Percentiles rank a stretch among this genome's conserved stretches.
Evolutionary conservation across 352 stramenopile species (phyloP).

Genomic region (Globisporangium mamillatum): DNA sequence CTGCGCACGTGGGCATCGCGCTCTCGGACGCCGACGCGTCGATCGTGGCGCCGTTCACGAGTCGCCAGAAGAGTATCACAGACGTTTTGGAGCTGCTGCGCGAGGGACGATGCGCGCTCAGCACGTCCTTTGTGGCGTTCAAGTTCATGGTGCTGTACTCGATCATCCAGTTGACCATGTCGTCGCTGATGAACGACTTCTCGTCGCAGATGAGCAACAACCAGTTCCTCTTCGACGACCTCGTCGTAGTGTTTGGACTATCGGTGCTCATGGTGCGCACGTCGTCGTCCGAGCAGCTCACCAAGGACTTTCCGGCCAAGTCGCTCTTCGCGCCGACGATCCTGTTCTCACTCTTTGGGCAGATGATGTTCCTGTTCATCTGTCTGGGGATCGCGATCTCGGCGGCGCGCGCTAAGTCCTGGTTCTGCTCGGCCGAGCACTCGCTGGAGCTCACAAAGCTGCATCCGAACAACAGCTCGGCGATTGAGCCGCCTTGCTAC

Average conservation of each 20-base stretch:
- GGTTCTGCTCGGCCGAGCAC: conserved; percentile 60
- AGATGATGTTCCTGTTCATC: conserved; percentile 51
- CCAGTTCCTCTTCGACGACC: conserved; percentile 79
- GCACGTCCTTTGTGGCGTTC: conserved; percentile 86
- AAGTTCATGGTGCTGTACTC: conserved; percentile 93
- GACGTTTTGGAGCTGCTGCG: conserved; percentile 83
- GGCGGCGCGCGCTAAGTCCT: conserved; percentile 42
- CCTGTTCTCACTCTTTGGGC: conserved; percentile 51
- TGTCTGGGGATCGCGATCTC: conserved; percentile 60
- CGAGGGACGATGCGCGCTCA: conserved; percentile 88
- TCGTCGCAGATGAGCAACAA: conserved; percentile 71
- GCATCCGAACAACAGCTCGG: conserved; percentile 25
- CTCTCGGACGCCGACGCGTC: conserved; percentile 88
- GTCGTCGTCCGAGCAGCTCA: conserved; percentile 32
- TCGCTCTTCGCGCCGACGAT: conserved; percentile 66
- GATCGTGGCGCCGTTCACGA: conserved; percentile 91
- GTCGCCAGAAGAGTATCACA: conserved; percentile 73
- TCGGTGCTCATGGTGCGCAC: conserved; percentile 77
- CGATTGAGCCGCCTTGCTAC: conserved; percentile 61
- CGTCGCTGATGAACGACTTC: conserved; percentile 60
- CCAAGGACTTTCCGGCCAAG: conserved; percentile 42
- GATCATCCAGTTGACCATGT: conserved; percentile 79
- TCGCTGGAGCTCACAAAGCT: conserved; percentile 41
- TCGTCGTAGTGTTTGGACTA: conserved; percentile 66
- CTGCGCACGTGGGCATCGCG: conserved; percentile 88